Evolutionary conservation across 2,329 filamentous ascomycete species (phyloP), one percentile per base, ranked within the genome.

Genomic region (Aspergillus proliferans): DNA sequence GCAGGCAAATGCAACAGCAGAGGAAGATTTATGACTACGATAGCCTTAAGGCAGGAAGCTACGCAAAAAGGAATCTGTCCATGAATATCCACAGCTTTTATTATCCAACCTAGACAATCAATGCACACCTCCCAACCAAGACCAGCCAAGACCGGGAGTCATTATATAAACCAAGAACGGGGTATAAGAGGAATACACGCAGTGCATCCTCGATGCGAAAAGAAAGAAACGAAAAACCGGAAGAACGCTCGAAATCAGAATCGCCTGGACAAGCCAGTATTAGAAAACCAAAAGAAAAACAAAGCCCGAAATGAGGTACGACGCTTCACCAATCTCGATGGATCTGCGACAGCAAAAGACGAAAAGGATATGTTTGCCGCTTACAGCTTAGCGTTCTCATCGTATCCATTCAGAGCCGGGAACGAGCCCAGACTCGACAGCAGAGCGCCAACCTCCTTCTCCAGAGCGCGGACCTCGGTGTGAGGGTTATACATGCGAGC

Each of bases 401-500:
- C 62, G n/a, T 59, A 57, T 10, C 62, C 64, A n/a, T 64, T 50
- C 12, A 21, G n/a, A 22, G 19, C 55, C 9, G 53, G 55, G 22
- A 57, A 24, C 45, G 57, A 56, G 19, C 64, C 62, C 50, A 68
- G 56, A 43, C 59, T 67, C 44, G 69, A 71, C 19, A 72, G 63
- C 39, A 73, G 59, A 45, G 69, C 64, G 30, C 71, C 71, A 41
- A 76, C 71, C 56, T 76, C 74, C 21, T 71, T 61, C 63, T 76
- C 74, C 30, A 76, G 58, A 39, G 67, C 64, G 49, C 68, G 61
- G n/a, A 74, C 72, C 60, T 76, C 74, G 12, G 61, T 64, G 59
- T 75, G 71, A 21, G 74, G 71, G 48, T 76, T 68, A 53, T 77
- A 77, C 74, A 77, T 77, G 58, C 69, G 72, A 9, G 63, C 56